Evolutionary conservation across 169 alveolate genomes (phyloP), one percentile per base, ranked within the genome.

Genomic region (Plasmodium falciparum): DNA sequence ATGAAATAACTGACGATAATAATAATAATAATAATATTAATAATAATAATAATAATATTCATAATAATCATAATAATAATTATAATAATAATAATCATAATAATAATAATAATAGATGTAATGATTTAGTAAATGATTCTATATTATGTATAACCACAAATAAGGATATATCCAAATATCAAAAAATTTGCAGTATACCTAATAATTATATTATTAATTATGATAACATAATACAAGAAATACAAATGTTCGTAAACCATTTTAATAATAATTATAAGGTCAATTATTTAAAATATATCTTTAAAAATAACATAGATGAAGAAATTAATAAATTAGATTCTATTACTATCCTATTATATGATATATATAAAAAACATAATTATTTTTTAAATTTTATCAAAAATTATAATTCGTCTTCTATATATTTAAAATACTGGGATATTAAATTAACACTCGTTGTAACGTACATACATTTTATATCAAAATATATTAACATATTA

Each of bases 391-490:
- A 54, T 17, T 83, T 83, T 73, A 69, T 83, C 66, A 83, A 83
- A 29, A 0, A 39, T 39, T 39, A 39, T 39, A 39, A 39, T 39
- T 83, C 91, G 3, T 65, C 91, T 15, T 20, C 43, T 83, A 71
- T 83, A 12, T 83, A 69, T 83, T 70, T 83, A 83, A 83, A 83
- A 70, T 83, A 47, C 50, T 83, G 91, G 91, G 91, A 83, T 52
- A 73, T 83, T 5, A 83, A 70, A 59, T 83, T 83, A 83, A 83
- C 91, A 12, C 15, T 83, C 17, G n/a, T 83, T 69, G 70, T 83
- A 20, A 29, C 74, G 3, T 83, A 83, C 43, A 58, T 83, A 9
- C 63, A 83, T 73, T 83, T 83, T 39, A 39, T 83, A 22, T 83
- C 91, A 3, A 83, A 83, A 83, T 83, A 83, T 63, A 39, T 83